phyloP scores from a whole-genome alignment of 768 basidiomycete genomes.

The Amanita rubescens region DNA sequence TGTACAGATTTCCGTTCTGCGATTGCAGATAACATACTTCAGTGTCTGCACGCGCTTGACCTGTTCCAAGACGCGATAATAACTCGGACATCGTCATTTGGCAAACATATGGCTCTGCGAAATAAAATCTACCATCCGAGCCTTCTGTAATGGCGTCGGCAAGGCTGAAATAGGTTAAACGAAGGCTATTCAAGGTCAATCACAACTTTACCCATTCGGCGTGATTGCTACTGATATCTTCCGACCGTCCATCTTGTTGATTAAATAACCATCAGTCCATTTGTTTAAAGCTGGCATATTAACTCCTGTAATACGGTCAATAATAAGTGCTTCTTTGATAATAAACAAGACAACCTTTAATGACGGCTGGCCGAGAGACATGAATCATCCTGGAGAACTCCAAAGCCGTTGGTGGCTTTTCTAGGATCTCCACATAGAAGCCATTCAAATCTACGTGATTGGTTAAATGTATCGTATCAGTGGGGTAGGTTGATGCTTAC shows the following conservation, averaged over 20 bases:
- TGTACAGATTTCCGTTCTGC: constrained; percentile 85
- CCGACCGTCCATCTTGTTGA: constrained; percentile 42
- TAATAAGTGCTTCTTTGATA: neutral
- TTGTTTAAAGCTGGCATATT: constrained; percentile 36
- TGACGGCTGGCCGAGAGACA: constrained; percentile 65
- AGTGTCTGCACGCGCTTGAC: constrained; percentile 16
- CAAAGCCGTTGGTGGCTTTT: constrained; percentile 52
- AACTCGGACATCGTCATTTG: constrained; percentile 59
- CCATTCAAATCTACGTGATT: constrained; percentile 1
- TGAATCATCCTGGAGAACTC: constrained; percentile 65
- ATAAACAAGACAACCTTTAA: constrained; percentile 41
- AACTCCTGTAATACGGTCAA: constrained; percentile 32
- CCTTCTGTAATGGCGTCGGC: constrained; percentile 66
- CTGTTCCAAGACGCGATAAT: constrained; percentile 25
- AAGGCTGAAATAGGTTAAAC: constrained; percentile 32
- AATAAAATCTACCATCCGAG: constrained; percentile 52
- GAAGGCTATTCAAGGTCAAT: neutral
- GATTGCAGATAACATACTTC: constrained; percentile 75
- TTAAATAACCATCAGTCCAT: constrained; percentile 67
- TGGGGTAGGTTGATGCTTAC: constrained; percentile 15
- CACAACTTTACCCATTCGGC: constrained; percentile 61
- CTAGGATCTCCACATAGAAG: constrained; percentile 35
- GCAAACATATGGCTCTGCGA: constrained; percentile 67
- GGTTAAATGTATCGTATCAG: neutral
- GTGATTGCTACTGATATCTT: constrained; percentile 72